These are phyloP conservation scores for Ciborinia camelliae DNA, from an alignment of 2,329 filamentous ascomycete species.

Conservation along the genomic window DNA sequence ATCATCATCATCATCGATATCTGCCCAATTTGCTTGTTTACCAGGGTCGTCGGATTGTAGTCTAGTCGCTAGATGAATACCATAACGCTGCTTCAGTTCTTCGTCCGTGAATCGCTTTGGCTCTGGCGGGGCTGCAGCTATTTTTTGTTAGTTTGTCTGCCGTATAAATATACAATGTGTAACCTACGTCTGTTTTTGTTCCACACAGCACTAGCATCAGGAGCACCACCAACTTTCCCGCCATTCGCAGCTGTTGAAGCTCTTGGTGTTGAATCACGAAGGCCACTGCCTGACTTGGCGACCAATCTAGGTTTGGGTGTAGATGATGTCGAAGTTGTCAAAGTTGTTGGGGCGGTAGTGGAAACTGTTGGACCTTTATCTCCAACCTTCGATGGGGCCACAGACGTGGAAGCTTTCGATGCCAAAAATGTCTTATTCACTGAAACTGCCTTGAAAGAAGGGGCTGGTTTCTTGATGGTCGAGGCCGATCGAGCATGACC, in stretches of 20 bases:
- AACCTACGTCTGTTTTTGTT: constrained; percentile 80
- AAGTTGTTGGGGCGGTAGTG: constrained; percentile 37
- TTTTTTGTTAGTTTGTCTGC: constrained; percentile 28
- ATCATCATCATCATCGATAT: constrained; percentile 85
- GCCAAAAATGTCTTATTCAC: constrained; percentile 80
- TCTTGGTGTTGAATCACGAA: constrained; percentile 51
- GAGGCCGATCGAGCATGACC: constrained; percentile 57
- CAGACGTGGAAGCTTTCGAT: constrained; percentile 57
- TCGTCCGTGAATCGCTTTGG: constrained; percentile 83
- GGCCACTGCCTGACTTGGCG: constrained; percentile 65
- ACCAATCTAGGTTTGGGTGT: constrained; percentile 68
- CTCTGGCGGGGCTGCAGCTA: constrained; percentile 63
- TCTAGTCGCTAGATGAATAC: constrained; percentile 79
- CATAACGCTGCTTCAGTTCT: constrained; percentile 77
- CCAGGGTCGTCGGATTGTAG: constrained; percentile 70
- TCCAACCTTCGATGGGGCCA: constrained; percentile 47
- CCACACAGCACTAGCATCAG: constrained; percentile 75
- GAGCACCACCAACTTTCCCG: constrained; percentile 57
- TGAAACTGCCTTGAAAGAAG: constrained; percentile 79
- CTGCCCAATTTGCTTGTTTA: constrained; percentile 81
- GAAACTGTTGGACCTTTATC: constrained; percentile 43
- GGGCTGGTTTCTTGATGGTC: constrained; percentile 63
- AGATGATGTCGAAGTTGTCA: constrained; percentile 42
- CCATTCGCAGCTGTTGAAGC: constrained; percentile 48
- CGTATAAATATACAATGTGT: constrained; percentile 4